Conservation (phyloP, 257 asterid genomes). For the Henckelia pumila region DNA sequence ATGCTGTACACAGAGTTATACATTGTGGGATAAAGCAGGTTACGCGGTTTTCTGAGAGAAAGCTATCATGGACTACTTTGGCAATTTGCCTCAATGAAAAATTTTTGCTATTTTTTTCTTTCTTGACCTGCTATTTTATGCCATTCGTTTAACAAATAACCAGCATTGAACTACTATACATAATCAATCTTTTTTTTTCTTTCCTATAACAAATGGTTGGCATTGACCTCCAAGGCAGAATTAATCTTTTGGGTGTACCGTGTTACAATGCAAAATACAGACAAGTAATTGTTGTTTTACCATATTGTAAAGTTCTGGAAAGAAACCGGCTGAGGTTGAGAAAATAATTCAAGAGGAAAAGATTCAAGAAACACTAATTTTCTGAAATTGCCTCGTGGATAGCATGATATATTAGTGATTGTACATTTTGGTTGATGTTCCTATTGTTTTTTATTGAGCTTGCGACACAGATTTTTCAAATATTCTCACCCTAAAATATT, state of each 20-base stretch:
- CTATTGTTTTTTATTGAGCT: conserved; percentile 15
- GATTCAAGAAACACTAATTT: conserved; percentile 10
- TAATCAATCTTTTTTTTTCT: too few species aligned
- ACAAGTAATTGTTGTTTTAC: too few species aligned
- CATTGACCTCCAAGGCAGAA: not conserved
- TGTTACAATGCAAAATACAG: not conserved
- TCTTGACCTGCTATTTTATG: not conserved
- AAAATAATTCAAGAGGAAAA: conserved; percentile 5
- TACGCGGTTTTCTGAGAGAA: not conserved
- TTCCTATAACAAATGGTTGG: not conserved
- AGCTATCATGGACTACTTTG: not conserved
- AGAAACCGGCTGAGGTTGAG: conserved; percentile 7
- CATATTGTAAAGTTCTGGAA: not conserved
- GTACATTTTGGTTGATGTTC: conserved; percentile 1
- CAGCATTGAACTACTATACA: too few species aligned
- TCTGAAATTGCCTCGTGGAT: not conserved
- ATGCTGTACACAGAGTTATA: not conserved
- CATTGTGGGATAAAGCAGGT: not conserved
- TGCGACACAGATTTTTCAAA: conserved; percentile 16
- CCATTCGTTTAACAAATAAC: not conserved
- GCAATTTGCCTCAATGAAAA: not conserved
- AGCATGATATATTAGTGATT: not conserved
- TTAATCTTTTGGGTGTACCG: not conserved
- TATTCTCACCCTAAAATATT: conserved; percentile 28
- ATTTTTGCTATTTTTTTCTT: not conserved